phyloP scores from a whole-genome alignment of 2,329 filamentous ascomycete species.

The Penicillium sumatraense region DNA sequence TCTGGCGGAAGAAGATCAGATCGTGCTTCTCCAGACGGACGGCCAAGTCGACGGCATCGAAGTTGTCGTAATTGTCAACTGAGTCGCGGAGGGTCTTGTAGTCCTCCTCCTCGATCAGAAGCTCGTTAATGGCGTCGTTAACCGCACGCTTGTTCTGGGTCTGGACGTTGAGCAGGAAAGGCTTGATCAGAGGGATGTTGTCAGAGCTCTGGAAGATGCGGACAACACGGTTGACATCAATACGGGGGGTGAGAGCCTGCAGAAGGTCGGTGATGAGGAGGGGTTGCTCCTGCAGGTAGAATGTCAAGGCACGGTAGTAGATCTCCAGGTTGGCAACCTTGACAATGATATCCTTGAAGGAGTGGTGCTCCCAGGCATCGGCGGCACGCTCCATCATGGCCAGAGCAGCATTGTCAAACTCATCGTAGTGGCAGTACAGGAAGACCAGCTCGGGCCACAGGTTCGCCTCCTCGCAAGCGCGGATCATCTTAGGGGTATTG shows the following conservation, averaged over 20 bases:
- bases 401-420: conserved; percentile 94
- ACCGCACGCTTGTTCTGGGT: conserved; percentile 97
- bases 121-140: conserved; percentile 96
- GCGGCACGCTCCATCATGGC: conserved; percentile 97
- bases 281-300: conserved; percentile 96
- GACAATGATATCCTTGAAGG: conserved; percentile 98
- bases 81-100: conserved; percentile 98
- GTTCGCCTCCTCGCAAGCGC: conserved; percentile 89
- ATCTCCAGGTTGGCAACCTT: conserved; percentile 99
- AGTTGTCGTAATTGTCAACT: conserved; percentile 98
- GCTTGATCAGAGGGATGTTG: conserved; percentile 97
- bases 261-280: conserved; percentile 94
- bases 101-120: conserved; percentile 97
- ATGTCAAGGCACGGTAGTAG: conserved; percentile 96
- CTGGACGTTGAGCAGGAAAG: conserved; percentile 96
- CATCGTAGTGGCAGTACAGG: conserved; percentile 97
- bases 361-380: conserved; percentile 98
- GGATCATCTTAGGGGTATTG: conserved; percentile 97
- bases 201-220: conserved; percentile 99
- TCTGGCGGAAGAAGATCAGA: conserved; percentile 98
- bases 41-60: conserved; percentile 91
- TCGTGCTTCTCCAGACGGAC: conserved; percentile 95
- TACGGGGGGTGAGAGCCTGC: conserved; percentile 85
- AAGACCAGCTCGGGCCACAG: conserved; percentile 98
- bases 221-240: conserved; percentile 98